Conservation (phyloP, 805 yeast species). For the Cyberlindnera euphorbiiphila region DNA sequence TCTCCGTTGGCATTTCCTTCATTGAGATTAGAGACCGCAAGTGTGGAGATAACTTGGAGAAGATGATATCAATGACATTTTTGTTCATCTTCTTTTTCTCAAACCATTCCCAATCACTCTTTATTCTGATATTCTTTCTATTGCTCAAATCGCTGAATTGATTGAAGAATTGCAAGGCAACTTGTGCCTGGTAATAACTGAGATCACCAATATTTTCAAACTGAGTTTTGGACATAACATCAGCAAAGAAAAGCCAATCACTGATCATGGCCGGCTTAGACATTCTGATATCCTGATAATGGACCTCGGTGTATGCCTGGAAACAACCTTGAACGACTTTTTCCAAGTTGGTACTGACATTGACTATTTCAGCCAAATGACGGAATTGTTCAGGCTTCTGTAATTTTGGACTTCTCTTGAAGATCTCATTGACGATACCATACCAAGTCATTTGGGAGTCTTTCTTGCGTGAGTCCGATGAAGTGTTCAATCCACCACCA, state of each 20-base stretch:
- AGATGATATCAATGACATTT: constrained; percentile 14
- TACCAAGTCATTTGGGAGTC: constrained; percentile 70
- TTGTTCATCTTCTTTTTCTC: constrained; percentile 19
- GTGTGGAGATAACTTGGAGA: constrained; percentile 11
- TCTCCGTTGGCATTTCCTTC: constrained; percentile 25
- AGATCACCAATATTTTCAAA: constrained; percentile 44
- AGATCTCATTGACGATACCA: constrained; percentile 55
- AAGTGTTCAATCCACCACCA: constrained; percentile 21
- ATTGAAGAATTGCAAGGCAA: constrained; percentile 59
- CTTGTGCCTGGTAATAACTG: constrained; percentile 50
- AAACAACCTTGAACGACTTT: constrained; percentile 72
- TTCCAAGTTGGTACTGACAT: constrained; percentile 50
- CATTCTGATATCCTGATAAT: constrained; percentile 61
- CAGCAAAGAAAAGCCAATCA: constrained; percentile 78
- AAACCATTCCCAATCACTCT: constrained; percentile 29
- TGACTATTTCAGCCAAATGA: constrained; percentile 42
- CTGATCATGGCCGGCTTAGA: constrained; percentile 55
- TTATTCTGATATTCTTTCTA: constrained; percentile 29
- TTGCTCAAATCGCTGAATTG: constrained; percentile 60
- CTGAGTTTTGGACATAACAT: constrained; percentile 43
- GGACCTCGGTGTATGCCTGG: constrained; percentile 55
- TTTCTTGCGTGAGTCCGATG: constrained; percentile 37
- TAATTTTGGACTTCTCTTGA: constrained; percentile 45
- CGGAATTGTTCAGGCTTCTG: constrained; percentile 46
- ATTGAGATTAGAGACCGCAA: constrained; percentile 15